Evolutionary conservation across 2,329 filamentous ascomycete genomes (phyloP).

Genomic region (Fusarium vanettenii): DNA sequence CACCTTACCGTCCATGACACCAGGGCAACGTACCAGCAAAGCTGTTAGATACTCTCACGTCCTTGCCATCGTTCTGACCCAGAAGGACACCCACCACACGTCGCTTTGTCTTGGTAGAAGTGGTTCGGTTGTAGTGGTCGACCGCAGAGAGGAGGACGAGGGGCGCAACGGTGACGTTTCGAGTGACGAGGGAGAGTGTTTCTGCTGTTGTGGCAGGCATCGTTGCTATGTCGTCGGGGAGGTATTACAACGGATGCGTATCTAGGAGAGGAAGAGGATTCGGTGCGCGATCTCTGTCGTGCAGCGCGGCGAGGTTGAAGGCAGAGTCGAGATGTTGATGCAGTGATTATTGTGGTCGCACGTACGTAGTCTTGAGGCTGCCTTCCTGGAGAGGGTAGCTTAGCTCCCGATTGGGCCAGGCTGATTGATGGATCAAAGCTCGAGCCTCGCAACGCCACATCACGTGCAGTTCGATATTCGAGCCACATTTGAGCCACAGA

Average conservation of each 20-base stretch:
- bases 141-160: conserved; percentile 97
- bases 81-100: conserved; percentile 95
- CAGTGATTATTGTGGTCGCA: conserved; percentile 38
- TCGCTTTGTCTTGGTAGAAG: conserved; percentile 84
- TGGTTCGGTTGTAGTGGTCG: conserved; percentile 96
- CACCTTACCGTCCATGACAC: conserved; percentile 7
- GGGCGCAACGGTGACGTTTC: conserved; percentile 96
- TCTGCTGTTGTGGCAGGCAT: conserved; percentile 99
- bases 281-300: conserved; percentile 34
- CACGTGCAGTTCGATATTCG: conserved; percentile 5
- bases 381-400: conserved; percentile 44
- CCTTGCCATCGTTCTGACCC: conserved; percentile 95
- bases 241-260: conserved; percentile 25
- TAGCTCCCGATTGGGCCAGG: conserved; percentile 45
- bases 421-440: conserved; percentile 26
- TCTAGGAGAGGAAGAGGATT: conserved; percentile 9
- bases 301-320: conserved; percentile 27
- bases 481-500: conserved; percentile 34
- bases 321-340: conserved; percentile 34
- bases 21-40: conserved; percentile 79
- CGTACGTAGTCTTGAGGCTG: conserved; percentile 49
- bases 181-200: conserved; percentile 92
- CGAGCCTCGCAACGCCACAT: conserved; percentile 28
- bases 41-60: conserved; percentile 97
- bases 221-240: conserved; percentile 49